These are phyloP conservation scores for Sarocladiaceae sp. DNA, from an alignment of 2,329 filamentous ascomycete genomes.

Conservation along the genomic window DNA sequence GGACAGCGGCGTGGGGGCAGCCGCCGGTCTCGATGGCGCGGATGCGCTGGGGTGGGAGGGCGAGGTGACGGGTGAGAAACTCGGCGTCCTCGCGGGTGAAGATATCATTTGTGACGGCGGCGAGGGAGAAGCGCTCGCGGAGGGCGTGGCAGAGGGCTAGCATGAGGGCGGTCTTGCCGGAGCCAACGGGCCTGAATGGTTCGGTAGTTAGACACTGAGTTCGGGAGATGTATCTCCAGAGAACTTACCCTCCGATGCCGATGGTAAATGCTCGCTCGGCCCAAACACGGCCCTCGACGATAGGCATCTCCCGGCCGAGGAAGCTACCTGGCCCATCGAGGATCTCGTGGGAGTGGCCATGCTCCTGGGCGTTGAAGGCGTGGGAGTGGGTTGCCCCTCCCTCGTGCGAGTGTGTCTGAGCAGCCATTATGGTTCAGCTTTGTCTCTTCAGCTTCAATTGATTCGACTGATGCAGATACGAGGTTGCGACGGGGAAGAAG, in stretches of 20 bases:
- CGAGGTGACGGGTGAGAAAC: constrained; percentile 82
- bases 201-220: not conserved
- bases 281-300: constrained; percentile 84
- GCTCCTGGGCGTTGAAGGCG: constrained; percentile 53
- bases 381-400: constrained; percentile 24
- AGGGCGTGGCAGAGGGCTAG: constrained; percentile 82
- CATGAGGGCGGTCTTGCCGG: constrained; percentile 96
- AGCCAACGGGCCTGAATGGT: constrained; percentile 72
- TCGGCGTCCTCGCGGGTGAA: constrained; percentile 98
- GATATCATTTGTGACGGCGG: constrained; percentile 97
- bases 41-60: constrained; percentile 77
- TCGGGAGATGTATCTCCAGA: constrained; percentile 23
- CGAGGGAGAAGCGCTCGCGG: constrained; percentile 74
- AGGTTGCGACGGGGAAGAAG: too few species aligned
- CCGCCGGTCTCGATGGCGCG: constrained; percentile 95
- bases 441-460: not conserved
- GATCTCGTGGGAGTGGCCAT: constrained; percentile 94
- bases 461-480: not conserved
- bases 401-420: constrained; percentile 49
- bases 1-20: constrained; percentile 92
- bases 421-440: not conserved
- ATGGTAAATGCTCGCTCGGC: constrained; percentile 86
- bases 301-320: constrained; percentile 84
- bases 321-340: constrained; percentile 90
- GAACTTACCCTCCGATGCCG: constrained; percentile 96